Evolutionary conservation across 805 yeast genomes (phyloP), one percentile per base, ranked within the genome.

Genomic region (Saturnispora mendoncae): DNA sequence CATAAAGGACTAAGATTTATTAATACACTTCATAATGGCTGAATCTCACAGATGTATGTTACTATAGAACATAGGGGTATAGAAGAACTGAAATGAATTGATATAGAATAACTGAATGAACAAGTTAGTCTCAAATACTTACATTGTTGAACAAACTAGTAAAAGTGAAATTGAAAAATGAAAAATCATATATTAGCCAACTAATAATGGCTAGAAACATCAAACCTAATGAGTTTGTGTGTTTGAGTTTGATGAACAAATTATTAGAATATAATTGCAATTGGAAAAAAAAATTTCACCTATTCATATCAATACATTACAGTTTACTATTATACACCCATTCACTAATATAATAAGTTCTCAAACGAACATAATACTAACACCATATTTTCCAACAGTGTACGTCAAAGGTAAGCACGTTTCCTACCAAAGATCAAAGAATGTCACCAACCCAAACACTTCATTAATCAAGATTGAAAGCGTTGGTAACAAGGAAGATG

Each of bases 401-500:
- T 92, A 92, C 96, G 97, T 92, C 75, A 92, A 90, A 82, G 98
- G 97, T 76, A 92, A 90, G 82, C 98, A 92, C 84, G 70, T 92
- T 68, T 88, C 97, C 64, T 92, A 90, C 94, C 97, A 92, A 80
- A 94, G 98, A 78, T 87, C 97, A 62, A 92, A 92, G 87, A 80
- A 80, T 72, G 85, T 83, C 68, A 87, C 81, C 82, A 85, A 92
- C 94, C 97, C 98, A 71, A 83, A 85, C 77, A 84, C 84, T 62
- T 92, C 98, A 55, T 80, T 92, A 71, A 76, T 92, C 70, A 84
- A 92, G 78, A 82, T 90, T 66, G 98, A 92, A 78, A 95, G 95
- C 73, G 98, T 92, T 62, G 68, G 80, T 54, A 67, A 74, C 67
- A 76, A 95, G 62, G 80, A 84, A 68, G 98, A 90, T 55, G 97